phyloP scores from a whole-genome alignment of 352 stramenopile genomes.

The Globisporangium nagaii region DNA sequence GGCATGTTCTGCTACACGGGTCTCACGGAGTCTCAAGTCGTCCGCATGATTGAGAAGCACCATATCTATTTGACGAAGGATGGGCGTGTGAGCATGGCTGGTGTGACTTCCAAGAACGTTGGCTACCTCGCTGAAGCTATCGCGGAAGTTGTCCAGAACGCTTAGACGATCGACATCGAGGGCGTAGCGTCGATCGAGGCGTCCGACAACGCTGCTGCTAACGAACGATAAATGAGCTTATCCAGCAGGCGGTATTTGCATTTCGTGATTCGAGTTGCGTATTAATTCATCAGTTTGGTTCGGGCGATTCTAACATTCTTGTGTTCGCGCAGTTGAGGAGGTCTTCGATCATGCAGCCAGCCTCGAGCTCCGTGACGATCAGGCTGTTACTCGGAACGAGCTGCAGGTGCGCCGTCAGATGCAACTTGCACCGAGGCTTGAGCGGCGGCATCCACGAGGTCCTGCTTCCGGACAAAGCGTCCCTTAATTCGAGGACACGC shows the following conservation, averaged over 20 bases:
- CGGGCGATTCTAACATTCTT: background rate
- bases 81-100: constrained; percentile 97
- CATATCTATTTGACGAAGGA: constrained; percentile 99
- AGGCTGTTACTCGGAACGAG: background rate
- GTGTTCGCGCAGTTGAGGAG: background rate
- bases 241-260: background rate
- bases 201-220: background rate
- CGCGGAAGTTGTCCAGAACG: constrained; percentile 89
- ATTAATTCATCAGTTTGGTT: background rate
- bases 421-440: background rate
- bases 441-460: background rate
- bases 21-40: constrained; percentile 92
- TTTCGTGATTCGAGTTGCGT: background rate
- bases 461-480: constrained; percentile 50
- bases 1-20: constrained; percentile 99
- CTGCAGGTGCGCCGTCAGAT: background rate
- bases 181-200: background rate
- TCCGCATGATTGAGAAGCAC: constrained; percentile 92
- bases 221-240: constrained; percentile 4
- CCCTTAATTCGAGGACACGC: constrained; percentile 63
- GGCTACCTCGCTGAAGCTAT: constrained; percentile 95
- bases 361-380: background rate
- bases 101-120: constrained; percentile 96
- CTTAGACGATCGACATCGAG: constrained; percentile 26
- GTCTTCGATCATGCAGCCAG: background rate